phyloP scores from a whole-genome alignment of 1,284 basidiomycete genomes.

The Leccinum huronense region DNA sequence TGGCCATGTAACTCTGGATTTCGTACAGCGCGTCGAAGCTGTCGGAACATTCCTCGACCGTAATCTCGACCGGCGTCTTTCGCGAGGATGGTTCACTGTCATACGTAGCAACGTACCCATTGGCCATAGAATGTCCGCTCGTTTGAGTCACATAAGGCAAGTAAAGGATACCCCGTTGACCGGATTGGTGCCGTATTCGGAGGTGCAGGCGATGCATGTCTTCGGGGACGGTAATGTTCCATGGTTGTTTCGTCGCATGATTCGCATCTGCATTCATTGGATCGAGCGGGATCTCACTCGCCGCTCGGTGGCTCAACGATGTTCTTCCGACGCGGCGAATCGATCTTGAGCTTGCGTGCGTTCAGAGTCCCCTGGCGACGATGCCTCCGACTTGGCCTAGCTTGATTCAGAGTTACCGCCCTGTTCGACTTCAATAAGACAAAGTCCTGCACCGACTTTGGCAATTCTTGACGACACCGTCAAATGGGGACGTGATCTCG shows the following conservation, averaged over 20 bases:
- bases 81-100: slow-evolving; percentile 26
- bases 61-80: slow-evolving; percentile 36
- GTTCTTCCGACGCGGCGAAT: not conserved
- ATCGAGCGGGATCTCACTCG: slow-evolving; percentile 57
- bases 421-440: slow-evolving; percentile 74
- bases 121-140: slow-evolving; percentile 24
- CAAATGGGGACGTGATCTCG: slow-evolving; percentile 88
- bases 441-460: slow-evolving; percentile 83
- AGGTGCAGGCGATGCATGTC: slow-evolving; percentile 47
- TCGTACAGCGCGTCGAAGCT: no score
- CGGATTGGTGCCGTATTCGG: slow-evolving; percentile 34
- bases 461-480: slow-evolving; percentile 77
- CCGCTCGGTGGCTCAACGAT: not conserved
- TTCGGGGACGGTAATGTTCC: slow-evolving; percentile 57
- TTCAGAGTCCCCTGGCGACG: not conserved
- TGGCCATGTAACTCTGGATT: no score
- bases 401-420: slow-evolving; percentile 41
- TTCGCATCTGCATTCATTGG: slow-evolving; percentile 42
- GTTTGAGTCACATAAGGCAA: slow-evolving; percentile 36
- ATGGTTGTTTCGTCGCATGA: slow-evolving; percentile 39
- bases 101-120: slow-evolving; percentile 33
- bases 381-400: slow-evolving; percentile 1
- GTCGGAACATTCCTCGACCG: slow-evolving; percentile 30
- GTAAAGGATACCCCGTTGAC: slow-evolving; percentile 21
- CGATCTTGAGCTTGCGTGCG: no score